A percentile compares a stretch with the other conserved stretches of the same genome.
These are phyloP conservation scores for Datisca glomerata DNA, from an alignment of 306 rosid genomes.

Conservation along the genomic window DNA sequence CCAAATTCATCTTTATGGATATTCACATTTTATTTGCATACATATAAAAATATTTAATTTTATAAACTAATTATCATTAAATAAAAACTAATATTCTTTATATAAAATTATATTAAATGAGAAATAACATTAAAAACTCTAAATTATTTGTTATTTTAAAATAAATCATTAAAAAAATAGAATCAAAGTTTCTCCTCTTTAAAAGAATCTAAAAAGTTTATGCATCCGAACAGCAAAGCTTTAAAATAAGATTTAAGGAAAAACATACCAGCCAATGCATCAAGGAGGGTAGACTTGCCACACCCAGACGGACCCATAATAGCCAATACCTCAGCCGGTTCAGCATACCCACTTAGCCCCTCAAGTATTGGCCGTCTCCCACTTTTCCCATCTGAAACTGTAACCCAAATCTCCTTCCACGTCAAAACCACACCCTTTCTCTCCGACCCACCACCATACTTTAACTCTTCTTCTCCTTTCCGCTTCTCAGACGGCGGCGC, in stretches of 20 bases:
- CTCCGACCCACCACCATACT: background rate
- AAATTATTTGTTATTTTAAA: no score
- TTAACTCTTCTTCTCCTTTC: background rate
- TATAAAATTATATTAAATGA: background rate
- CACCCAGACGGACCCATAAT: conserved; percentile 79
- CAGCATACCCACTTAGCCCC: conserved; percentile 41
- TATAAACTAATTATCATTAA: no score
- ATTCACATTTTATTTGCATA: no score
- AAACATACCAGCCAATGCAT: conserved; percentile 42
- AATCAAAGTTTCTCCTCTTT: background rate
- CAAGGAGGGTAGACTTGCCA: conserved; percentile 65
- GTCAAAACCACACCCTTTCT: conserved; percentile 10
- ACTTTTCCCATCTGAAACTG: conserved; percentile 11
- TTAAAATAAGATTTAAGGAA: background rate
- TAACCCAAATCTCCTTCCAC: conserved; percentile 24
- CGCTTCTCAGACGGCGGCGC: background rate
- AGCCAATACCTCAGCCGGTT: conserved; percentile 51
- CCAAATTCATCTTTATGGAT: no score
- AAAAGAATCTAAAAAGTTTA: background rate
- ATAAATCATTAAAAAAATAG: background rate
- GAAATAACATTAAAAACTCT: background rate
- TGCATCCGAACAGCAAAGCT: background rate
- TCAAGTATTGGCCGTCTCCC: conserved; percentile 17
- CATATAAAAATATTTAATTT: no score
- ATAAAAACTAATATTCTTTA: background rate